Percentiles rank a stretch among this genome's conserved stretches.
These are phyloP conservation scores for Podaxis sp. DNA, from an alignment of 768 basidiomycete genomes.

Conservation along the genomic window DNA sequence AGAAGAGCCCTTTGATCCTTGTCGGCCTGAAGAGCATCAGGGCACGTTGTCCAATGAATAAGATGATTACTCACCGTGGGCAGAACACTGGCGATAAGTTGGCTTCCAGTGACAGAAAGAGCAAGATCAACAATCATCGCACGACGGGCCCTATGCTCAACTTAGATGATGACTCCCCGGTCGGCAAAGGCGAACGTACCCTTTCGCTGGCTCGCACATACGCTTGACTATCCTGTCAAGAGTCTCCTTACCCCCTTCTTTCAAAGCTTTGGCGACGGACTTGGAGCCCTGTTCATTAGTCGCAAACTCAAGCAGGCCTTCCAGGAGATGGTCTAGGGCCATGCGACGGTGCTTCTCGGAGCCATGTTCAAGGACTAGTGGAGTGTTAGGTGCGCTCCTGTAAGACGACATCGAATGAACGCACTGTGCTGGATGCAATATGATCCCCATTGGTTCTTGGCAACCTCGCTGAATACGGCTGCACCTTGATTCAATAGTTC, in stretches of 20 bases:
- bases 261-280: slow-evolving; percentile 82
- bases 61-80: slow-evolving; percentile 53
- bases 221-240: slow-evolving; percentile 71
- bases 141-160: slow-evolving; percentile 47
- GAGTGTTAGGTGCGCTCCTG: background rate
- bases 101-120: slow-evolving; percentile 80
- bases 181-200: slow-evolving; percentile 37
- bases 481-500: slow-evolving; percentile 77
- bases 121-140: slow-evolving; percentile 88
- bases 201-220: slow-evolving; percentile 85
- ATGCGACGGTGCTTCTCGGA: slow-evolving; percentile 70
- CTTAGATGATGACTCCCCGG: background rate
- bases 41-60: background rate
- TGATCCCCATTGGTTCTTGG: slow-evolving; percentile 88
- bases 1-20: slow-evolving; percentile 81
- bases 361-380: slow-evolving; percentile 79
- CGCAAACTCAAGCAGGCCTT: slow-evolving; percentile 75
- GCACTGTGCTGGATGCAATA: slow-evolving; percentile 85
- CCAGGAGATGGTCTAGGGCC: slow-evolving; percentile 75
- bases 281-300: slow-evolving; percentile 87
- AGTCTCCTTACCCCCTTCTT: slow-evolving; percentile 78
- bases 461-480: slow-evolving; percentile 67
- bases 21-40: slow-evolving; percentile 54
- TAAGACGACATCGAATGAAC: slow-evolving; percentile 24
- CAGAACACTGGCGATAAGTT: slow-evolving; percentile 78